Percentiles rank a stretch among this genome's conserved stretches.
Conservation (phyloP, 805 yeast genomes). For the Barnettozyma vustinii region DNA sequence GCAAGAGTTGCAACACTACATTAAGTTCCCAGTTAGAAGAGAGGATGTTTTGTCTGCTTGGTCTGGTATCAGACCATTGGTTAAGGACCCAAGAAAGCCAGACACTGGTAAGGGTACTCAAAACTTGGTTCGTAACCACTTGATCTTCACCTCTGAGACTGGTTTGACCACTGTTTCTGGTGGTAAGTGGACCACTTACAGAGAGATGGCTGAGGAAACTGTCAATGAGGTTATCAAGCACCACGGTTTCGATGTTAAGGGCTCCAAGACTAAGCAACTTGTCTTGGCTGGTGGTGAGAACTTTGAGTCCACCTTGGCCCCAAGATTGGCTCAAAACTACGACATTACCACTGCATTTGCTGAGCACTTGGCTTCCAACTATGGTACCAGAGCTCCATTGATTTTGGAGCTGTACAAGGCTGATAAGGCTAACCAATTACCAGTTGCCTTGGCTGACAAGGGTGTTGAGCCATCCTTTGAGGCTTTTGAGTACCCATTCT, state of each 20-base stretch:
- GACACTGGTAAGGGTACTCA: conserved; percentile 54
- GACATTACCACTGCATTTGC: conserved; percentile 69
- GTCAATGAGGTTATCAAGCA: conserved; percentile 63
- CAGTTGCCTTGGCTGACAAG: conserved; percentile 53
- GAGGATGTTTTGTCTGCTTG: conserved; percentile 92
- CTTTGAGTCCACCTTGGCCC: conserved; percentile 67
- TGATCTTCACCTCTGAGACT: conserved; percentile 63
- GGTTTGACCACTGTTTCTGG: conserved; percentile 89
- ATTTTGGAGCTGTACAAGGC: conserved; percentile 52
- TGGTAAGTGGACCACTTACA: conserved; percentile 97
- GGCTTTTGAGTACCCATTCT: conserved; percentile 74
- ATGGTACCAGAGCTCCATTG: conserved; percentile 85
- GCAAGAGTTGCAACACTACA: conserved; percentile 82
- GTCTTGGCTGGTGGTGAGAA: conserved; percentile 77
- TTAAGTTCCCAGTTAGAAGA: conserved; percentile 82
- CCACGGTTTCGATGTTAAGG: conserved; percentile 36
- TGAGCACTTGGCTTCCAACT: conserved; percentile 75
- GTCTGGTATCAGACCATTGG: conserved; percentile 96
- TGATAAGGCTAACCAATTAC: conserved; percentile 52
- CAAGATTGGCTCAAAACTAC: conserved; percentile 77
- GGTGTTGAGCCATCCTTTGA: conserved; percentile 34
- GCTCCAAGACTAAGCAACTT: conserved; percentile 37
- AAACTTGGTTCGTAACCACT: conserved; percentile 86
- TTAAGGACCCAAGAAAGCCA: conserved; percentile 64
- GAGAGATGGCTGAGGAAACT: conserved; percentile 97